Base-by-base conservation (phyloP, 169 alveolate genomes). In the Perkinsus marinus region DNA sequence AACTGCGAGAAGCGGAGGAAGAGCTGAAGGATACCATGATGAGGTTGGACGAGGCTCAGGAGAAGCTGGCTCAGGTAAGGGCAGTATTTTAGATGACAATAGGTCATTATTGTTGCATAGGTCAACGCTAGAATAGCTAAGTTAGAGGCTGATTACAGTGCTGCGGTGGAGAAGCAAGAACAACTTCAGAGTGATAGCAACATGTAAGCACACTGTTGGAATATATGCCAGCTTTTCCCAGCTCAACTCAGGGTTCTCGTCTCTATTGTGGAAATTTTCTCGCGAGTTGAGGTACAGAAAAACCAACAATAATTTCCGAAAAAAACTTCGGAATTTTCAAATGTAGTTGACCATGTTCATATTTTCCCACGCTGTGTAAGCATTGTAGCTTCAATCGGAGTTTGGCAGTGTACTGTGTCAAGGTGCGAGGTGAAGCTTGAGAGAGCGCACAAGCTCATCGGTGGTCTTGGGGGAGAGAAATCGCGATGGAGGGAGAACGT, bases 381-480 rank as follows among this genome's bases (percentile, higher is more conserved):
- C n/a, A n/a, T n/a, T n/a, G n/a, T n/a, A n/a, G n/a, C n/a, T n/a
- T n/a, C n/a, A n/a, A n/a, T n/a, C 19, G 46, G 46, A 41, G 46
- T 57, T 16, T 5, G 22, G 22, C 7, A 16, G 22, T 19, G 26
- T 16, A 16, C 79, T 57, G 36, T 57, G 34, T 30, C 22, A 0
- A 57, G 96, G 91, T 97, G 98, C 90, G 95, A 95, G 90, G 95
- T 96, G 37, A 97, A 97, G 95, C 95, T 97, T 43, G 98, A 95
- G 90, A 95, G 98, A 92, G 99, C 99, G 19, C 95, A 96, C 92
- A 97, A 97, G 94, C 94, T 97, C 89, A 96, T 97, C 19, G 95
- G 96, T 91, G 98, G 98, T 90, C 94, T 97, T 39, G 97, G 97
- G 5, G 98, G 98, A 17, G 99, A 97, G 93, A 96, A 96, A 92